A percentile compares a stretch with the other conserved stretches of the same genome.
Evolutionary conservation across 192 early-diverging fungal genomes (phyloP).

Genomic region (Gonapodya sp.): DNA sequence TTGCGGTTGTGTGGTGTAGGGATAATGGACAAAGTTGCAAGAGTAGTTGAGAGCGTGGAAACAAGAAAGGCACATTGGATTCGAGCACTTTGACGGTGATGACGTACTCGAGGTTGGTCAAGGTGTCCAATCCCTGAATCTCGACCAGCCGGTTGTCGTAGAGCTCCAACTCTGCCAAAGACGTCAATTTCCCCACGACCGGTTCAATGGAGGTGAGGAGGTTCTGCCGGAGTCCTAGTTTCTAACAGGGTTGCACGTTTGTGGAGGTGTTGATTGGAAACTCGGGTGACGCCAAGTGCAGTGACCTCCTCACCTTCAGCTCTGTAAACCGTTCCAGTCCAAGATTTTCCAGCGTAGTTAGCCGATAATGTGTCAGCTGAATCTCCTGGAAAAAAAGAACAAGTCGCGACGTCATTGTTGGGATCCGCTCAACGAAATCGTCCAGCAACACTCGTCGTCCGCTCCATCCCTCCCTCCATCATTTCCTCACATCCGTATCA

Average conservation of each 20-base stretch:
- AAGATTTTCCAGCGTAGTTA: conserved; percentile 41
- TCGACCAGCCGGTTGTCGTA: conserved; percentile 89
- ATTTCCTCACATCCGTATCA: conserved; percentile 1
- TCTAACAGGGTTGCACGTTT: conserved; percentile 29
- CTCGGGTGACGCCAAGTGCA: conserved; percentile 25
- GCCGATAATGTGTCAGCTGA: conserved; percentile 55
- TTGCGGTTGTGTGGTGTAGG: background rate
- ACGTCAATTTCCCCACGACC: conserved; percentile 37
- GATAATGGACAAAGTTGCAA: too few species aligned
- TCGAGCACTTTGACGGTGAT: too few species aligned
- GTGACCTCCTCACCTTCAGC: conserved; percentile 39
- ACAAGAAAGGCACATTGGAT: too few species aligned
- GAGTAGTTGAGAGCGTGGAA: too few species aligned
- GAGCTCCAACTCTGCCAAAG: conserved; percentile 75
- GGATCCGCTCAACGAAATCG: background rate
- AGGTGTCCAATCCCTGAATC: conserved; percentile 52
- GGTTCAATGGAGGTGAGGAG: conserved; percentile 55
- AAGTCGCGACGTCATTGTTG: background rate
- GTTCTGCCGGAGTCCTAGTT: conserved; percentile 75
- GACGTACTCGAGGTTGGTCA: conserved; percentile 51
- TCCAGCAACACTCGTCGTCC: too few species aligned
- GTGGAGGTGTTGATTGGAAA: conserved; percentile 16
- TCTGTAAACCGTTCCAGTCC: conserved; percentile 50
- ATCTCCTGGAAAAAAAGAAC: conserved; percentile 39
- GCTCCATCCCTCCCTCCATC: background rate